Evolutionary conservation across 345 rosid genomes (phyloP).

Genomic region (Geranium rotundifolium): DNA sequence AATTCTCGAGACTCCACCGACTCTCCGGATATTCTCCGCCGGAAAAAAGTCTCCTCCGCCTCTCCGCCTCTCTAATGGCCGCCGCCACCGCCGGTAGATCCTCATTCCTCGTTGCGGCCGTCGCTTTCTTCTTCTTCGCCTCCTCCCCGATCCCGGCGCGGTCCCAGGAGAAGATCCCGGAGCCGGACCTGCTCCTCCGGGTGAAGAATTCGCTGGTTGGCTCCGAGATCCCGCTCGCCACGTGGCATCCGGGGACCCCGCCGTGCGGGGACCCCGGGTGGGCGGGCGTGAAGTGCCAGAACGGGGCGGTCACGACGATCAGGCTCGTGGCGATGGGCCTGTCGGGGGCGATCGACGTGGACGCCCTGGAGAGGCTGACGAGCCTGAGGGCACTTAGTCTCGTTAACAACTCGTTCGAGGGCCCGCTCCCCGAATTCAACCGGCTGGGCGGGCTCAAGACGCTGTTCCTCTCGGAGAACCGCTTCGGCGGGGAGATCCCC

Average conservation of each 20-base stretch:
- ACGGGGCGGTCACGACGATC: constrained; percentile 42
- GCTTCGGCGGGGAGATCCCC: constrained; percentile 55
- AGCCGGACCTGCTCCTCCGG: constrained; percentile 44
- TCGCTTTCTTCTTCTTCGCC: constrained; percentile 11
- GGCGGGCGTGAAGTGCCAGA: constrained; percentile 44
- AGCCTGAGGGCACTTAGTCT: constrained; percentile 48
- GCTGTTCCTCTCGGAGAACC: constrained; percentile 45
- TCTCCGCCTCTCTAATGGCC: constrained; percentile 32
- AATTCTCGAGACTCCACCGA: too few relatives aligned
- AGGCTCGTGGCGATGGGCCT: constrained; percentile 46
- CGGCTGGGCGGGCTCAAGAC: constrained; percentile 40
- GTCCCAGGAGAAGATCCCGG: constrained; percentile 6
- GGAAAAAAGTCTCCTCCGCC: too few relatives aligned
- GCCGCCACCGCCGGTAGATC: constrained; percentile 29
- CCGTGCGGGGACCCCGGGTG: constrained; percentile 43
- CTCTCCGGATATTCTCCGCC: too few relatives aligned
- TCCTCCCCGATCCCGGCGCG: constrained; percentile 10
- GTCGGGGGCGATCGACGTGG: constrained; percentile 47
- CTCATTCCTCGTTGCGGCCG: constrained; percentile 17
- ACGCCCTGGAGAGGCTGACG: constrained; percentile 31
- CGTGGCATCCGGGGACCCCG: constrained; percentile 41
- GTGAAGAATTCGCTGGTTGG: constrained; percentile 43
- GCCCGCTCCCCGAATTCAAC: constrained; percentile 45
- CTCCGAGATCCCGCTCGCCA: constrained; percentile 27
- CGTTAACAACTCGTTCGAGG: constrained; percentile 52